Percentiles rank a stretch among this genome's conserved stretches.
These are phyloP conservation scores for Venturia oleaginea DNA, from an alignment of 2,329 filamentous ascomycete species.

Conservation along the genomic window DNA sequence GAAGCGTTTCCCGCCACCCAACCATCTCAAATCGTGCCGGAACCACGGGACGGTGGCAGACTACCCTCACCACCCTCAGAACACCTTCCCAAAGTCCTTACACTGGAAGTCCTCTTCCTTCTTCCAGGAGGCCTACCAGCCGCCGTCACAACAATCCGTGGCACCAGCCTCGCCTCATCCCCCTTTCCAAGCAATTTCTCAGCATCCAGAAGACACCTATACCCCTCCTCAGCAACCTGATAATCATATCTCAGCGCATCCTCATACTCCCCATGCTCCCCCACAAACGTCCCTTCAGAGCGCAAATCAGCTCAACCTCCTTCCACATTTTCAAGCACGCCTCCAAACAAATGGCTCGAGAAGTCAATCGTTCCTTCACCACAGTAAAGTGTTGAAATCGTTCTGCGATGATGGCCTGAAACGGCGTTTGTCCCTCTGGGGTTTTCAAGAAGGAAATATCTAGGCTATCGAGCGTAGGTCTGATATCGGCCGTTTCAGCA, in stretches of 20 bases:
- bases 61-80: neutral
- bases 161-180: neutral
- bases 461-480: neutral
- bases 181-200: neutral
- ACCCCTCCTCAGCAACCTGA: neutral
- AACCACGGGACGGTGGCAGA: no score
- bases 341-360: neutral
- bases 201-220: neutral
- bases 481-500: neutral
- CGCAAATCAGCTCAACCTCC: neutral
- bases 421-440: neutral
- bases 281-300: neutral
- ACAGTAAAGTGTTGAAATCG: neutral
- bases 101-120: neutral
- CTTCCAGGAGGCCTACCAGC: neutral
- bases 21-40: neutral
- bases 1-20: neutral
- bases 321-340: neutral
- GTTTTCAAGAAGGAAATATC: neutral
- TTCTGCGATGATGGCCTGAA: neutral
- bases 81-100: neutral
- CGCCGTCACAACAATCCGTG: neutral
- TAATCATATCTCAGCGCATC: neutral
- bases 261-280: neutral
- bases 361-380: neutral